These are phyloP conservation scores for Ogataea pini DNA, from an alignment of 805 yeast genomes.

Conservation along the genomic window DNA sequence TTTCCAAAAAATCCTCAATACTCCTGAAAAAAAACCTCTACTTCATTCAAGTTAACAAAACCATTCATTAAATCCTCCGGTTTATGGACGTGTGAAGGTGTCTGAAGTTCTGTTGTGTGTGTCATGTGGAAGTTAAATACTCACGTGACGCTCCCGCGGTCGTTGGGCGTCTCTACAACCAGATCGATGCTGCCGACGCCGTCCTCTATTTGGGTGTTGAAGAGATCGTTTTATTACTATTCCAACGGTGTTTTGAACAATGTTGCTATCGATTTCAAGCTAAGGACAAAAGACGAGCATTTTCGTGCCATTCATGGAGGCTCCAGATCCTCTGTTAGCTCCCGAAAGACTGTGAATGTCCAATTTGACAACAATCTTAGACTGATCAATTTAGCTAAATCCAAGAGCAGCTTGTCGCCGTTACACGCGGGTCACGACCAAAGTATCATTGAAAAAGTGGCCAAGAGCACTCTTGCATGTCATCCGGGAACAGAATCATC, in stretches of 20 bases:
- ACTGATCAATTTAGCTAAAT: conserved; percentile 13
- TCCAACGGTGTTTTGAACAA: conserved; percentile 23
- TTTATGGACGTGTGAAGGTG: not conserved
- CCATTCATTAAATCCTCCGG: not conserved
- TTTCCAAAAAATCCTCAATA: not conserved
- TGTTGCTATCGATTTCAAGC: conserved; percentile 12
- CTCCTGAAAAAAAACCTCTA: not conserved
- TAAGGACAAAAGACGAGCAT: not conserved
- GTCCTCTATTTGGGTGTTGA: not conserved
- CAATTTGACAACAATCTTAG: conserved; percentile 33
- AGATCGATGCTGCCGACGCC: conserved; percentile 1
- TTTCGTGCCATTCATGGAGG: not conserved
- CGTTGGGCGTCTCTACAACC: conserved; percentile 2
- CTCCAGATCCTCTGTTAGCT: not conserved
- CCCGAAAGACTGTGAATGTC: conserved; percentile 7
- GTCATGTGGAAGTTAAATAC: conserved; percentile 13
- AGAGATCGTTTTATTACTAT: conserved; percentile 24
- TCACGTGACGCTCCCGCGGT: conserved; percentile 7
- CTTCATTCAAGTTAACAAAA: no score
- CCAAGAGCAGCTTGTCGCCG: conserved; percentile 8
- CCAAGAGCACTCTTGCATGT: conserved; percentile 46
- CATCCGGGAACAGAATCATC: conserved; percentile 32
- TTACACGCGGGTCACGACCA: conserved; percentile 9
- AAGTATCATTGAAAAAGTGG: conserved; percentile 40
- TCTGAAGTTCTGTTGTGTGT: not conserved